Evolutionary conservation across 768 basidiomycete genomes (phyloP), one percentile per base, ranked within the genome.

Genomic region (Podaxis pistillaris): DNA sequence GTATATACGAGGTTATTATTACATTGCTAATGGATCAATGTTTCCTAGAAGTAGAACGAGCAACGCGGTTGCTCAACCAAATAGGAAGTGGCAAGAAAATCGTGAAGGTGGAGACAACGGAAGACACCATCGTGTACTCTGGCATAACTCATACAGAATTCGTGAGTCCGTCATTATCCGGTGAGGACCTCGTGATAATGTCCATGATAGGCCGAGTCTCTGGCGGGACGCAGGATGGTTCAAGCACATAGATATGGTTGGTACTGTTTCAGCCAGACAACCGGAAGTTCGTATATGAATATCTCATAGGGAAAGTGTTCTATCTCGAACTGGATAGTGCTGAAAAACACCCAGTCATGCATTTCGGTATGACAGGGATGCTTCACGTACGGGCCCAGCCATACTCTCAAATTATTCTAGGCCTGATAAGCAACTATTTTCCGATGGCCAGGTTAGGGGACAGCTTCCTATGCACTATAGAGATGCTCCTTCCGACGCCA

Each of bases 331-430:
- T 93, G 2, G 81, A 83, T 33, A 89, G 88, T 6, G 63, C 75
- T 13, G 90, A 89, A 0, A 78, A 77, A 68, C 71, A 83, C 65
- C 90, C 90, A 3, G 86, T 92, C 2, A 73, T 92, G 53, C 91
- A 93, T 69, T 90, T 93, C 66, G 91, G 91, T 1, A 93, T 93
- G 91, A 92, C 90, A 1, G 91, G 91, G n/a, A 89, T 86, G 84
- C 76, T 93, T 37, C 86, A 88, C 75, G 88, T 65, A 62, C 3
- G 53, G 17, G 26, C 38, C n/a, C 13, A 85, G 56, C 44, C 33
- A 44, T 37, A 33, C 53, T 6, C 17, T 49, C 1, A 9, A 51
- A 17, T 30, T 41, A 37, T 26, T 19, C 26, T 19, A 11, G 33
- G 36, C n/a, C 49, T 53, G 38, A 60, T 4, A 19, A n/a, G 30